A percentile compares a stretch with the other conserved stretches of the same genome.
Evolutionary conservation across 2,329 filamentous ascomycete species (phyloP).

Genomic region (Epichloe coenophiala): DNA sequence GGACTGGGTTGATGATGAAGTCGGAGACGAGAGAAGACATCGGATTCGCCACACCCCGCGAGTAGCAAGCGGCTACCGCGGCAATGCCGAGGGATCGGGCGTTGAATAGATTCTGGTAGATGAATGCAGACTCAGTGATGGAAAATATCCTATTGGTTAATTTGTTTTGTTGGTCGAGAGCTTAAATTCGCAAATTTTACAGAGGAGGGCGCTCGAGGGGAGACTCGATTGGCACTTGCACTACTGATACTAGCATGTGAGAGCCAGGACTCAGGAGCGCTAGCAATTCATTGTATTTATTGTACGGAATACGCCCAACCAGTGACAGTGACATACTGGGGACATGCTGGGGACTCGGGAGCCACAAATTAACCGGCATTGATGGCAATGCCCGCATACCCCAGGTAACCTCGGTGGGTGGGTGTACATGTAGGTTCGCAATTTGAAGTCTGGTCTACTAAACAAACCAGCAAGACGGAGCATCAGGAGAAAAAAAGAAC

Average conservation of each 20-base stretch:
- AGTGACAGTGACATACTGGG: too few relatives aligned
- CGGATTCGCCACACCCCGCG: constrained; percentile 9
- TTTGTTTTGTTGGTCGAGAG: background rate
- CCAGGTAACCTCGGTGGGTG: too few relatives aligned
- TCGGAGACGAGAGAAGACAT: constrained; percentile 54
- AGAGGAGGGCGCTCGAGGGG: background rate
- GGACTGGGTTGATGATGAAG: constrained; percentile 51
- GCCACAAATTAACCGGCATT: too few relatives aligned
- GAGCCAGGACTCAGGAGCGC: too few relatives aligned
- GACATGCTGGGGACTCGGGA: too few relatives aligned
- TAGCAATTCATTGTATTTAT: too few relatives aligned
- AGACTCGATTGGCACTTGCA: background rate
- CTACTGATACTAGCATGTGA: background rate
- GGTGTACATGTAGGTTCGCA: too few relatives aligned
- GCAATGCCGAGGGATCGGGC: background rate
- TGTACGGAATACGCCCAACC: too few relatives aligned
- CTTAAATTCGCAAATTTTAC: background rate
- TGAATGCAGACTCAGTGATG: background rate
- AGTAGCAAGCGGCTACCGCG: background rate
- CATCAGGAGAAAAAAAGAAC: too few relatives aligned
- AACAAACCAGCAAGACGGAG: too few relatives aligned
- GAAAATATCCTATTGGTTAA: background rate
- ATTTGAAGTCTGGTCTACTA: too few relatives aligned
- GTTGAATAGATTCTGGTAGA: background rate
- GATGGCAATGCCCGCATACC: too few relatives aligned